Evolutionary conservation across 345 rosid species (phyloP), one percentile per base, ranked within the genome.

Genomic region (Mallotus nudiflorus): DNA sequence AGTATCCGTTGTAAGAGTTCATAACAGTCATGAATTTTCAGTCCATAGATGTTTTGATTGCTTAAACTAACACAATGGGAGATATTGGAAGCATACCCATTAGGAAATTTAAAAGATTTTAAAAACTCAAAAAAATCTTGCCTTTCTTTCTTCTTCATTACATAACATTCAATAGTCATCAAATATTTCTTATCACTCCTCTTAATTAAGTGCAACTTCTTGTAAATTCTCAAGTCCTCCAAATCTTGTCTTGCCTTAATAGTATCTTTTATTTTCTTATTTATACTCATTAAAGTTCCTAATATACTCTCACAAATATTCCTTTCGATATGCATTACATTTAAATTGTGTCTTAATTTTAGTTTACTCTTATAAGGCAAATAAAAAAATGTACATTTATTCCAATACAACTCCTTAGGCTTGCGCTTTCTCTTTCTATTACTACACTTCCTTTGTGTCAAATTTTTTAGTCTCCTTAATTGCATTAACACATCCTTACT

Each of bases 381-480:
- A 12, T 66, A 1, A 31, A 66, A 66, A 18, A 66, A 20, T 13
- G 31, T 66, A 14, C 45, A 48, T 31, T 66, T 49, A 18, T 27
- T 49, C 57, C 57, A 49, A 66, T 66, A 48, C 44, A 66, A 66
- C 27, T 66, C 58, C 10, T 66, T 25, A 10, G 44, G 25, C 6
- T 9, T 22, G 18, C 25, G 42, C 42, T 66, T 50, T 35, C 55
- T 48, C 45, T 66, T 66, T 66, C 31, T 33, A 15, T n/a, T 55
- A 1, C 31, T 15, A 24, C 12, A 14, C 18, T 24, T 55, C 6
- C 60, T 11, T 25, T 8, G 27, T 27, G 13, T 10, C 1, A 28
- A 15, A 46, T 50, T 44, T 48, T 49, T 31, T 16, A 49, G 27
- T 14, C 10, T 3, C 1, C 16, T 39, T 6, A 66, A 66, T 18